Evolutionary conservation across 2,329 filamentous ascomycete species (phyloP).

Genomic region (Ceratocystis destructans): DNA sequence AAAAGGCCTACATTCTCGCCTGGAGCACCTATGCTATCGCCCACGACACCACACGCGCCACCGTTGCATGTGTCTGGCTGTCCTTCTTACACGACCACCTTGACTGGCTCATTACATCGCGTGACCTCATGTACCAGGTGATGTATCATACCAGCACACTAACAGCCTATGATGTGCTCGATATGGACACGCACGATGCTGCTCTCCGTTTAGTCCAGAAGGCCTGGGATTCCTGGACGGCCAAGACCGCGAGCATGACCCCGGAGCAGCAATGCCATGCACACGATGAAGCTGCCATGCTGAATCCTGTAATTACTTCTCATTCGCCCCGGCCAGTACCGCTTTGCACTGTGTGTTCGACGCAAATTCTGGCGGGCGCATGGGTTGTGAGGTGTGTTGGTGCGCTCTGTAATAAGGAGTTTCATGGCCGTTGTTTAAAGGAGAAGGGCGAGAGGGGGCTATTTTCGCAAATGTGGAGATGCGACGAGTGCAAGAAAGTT

Average conservation of each 20-base stretch:
- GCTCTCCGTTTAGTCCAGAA: constrained; percentile 33
- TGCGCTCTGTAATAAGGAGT: neutral
- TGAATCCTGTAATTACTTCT: neutral
- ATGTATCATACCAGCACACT: constrained; percentile 41
- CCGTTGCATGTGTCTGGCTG: constrained; percentile 39
- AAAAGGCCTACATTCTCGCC: constrained; percentile 45
- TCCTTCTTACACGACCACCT: constrained; percentile 39
- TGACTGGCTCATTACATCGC: constrained; percentile 37
- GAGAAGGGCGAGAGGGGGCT: constrained; percentile 9
- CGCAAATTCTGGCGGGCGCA: constrained; percentile 5
- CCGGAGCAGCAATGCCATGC: neutral
- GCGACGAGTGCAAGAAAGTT: constrained; percentile 3
- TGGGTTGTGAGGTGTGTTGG: constrained; percentile 13
- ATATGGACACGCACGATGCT: constrained; percentile 32
- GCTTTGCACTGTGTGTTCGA: constrained; percentile 3
- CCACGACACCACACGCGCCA: constrained; percentile 38
- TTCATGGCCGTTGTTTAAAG: constrained; percentile 15
- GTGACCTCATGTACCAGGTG: constrained; percentile 39
- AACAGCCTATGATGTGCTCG: constrained; percentile 35
- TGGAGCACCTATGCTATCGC: constrained; percentile 44
- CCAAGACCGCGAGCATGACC: neutral
- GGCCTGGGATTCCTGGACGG: constrained; percentile 23
- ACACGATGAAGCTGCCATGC: neutral
- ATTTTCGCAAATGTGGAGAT: constrained; percentile 16
- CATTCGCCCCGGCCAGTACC: neutral